Evolutionary conservation across 257 asterid genomes (phyloP).

Genomic region (Linderniella brevidens): DNA sequence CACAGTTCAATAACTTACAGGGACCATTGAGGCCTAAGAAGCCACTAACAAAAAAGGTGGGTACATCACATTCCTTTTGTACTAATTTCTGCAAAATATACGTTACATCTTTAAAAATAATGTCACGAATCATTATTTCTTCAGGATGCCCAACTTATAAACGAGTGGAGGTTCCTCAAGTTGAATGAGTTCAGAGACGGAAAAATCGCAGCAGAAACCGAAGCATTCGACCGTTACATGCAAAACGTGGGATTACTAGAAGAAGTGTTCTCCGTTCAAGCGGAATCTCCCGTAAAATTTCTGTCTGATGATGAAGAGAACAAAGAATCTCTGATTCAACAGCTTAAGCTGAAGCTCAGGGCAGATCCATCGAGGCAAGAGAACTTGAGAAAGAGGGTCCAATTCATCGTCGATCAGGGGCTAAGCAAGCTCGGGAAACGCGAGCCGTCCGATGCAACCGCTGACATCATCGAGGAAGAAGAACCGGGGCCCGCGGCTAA

Average conservation of each 20-base stretch:
- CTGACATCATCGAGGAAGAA: slow-evolving; percentile 29
- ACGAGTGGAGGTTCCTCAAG: slow-evolving; percentile 86
- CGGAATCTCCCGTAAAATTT: slow-evolving; percentile 16
- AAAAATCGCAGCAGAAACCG: slow-evolving; percentile 54
- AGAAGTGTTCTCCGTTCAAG: slow-evolving; percentile 47
- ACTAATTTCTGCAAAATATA: background rate
- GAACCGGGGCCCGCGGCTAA: slow-evolving; percentile 25
- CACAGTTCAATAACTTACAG: slow-evolving; percentile 72
- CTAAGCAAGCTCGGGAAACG: slow-evolving; percentile 32
- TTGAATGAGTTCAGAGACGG: slow-evolving; percentile 63
- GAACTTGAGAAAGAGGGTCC: slow-evolving; percentile 56
- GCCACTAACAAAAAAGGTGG: slow-evolving; percentile 80
- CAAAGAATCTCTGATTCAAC: slow-evolving; percentile 18
- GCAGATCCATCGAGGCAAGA: slow-evolving; percentile 43
- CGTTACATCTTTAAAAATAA: background rate
- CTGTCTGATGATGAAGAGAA: slow-evolving; percentile 26
- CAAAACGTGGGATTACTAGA: slow-evolving; percentile 51
- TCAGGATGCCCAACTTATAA: slow-evolving; percentile 78
- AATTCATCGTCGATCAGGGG: slow-evolving; percentile 56
- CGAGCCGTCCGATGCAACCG: slow-evolving; percentile 19
- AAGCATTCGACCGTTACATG: slow-evolving; percentile 74
- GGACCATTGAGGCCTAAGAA: slow-evolving; percentile 55
- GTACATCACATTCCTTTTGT: background rate
- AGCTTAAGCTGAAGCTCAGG: slow-evolving; percentile 43
- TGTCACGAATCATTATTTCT: slow-evolving; percentile 5